Evolutionary conservation across 2,329 filamentous ascomycete genomes (phyloP).

Genomic region (Zymoseptoria tritici): DNA sequence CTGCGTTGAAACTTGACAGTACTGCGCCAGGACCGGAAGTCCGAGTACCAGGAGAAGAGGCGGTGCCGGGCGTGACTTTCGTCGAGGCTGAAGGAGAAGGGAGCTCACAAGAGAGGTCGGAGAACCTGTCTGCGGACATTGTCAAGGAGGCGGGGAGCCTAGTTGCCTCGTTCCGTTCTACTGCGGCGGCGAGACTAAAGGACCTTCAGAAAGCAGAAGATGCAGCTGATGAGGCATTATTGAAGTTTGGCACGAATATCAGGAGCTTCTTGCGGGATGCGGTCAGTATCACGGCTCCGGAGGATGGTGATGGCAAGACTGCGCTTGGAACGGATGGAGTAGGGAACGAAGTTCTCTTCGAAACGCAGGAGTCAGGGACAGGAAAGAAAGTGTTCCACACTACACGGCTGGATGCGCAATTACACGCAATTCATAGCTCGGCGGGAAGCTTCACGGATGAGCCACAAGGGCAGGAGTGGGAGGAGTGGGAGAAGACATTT

Average conservation of each 20-base stretch:
- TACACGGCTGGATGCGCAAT: slow-evolving; percentile 86
- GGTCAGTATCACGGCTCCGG: slow-evolving; percentile 74
- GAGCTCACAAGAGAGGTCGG: slow-evolving; percentile 29
- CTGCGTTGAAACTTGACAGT: slow-evolving; percentile 21
- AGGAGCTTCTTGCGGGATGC: slow-evolving; percentile 85
- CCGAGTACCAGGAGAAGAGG: slow-evolving; percentile 24
- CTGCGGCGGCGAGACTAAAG: slow-evolving; percentile 53
- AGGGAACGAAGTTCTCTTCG: slow-evolving; percentile 62
- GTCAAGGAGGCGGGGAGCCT: slow-evolving; percentile 55
- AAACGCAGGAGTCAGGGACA: slow-evolving; percentile 77
- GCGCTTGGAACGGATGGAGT: slow-evolving; percentile 20
- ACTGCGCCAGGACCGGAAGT: slow-evolving; percentile 9
- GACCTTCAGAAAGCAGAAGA: slow-evolving; percentile 90
- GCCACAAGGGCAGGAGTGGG: slow-evolving; percentile 62
- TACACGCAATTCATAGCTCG: slow-evolving; percentile 89
- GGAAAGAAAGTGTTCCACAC: slow-evolving; percentile 93
- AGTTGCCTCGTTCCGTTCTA: slow-evolving; percentile 57
- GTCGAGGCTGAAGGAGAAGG: slow-evolving; percentile 3
- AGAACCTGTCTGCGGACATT: slow-evolving; percentile 43
- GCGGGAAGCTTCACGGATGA: slow-evolving; percentile 76
- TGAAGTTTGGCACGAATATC: slow-evolving; percentile 85
- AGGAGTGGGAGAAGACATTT: slow-evolving; percentile 65
- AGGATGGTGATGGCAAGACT: slow-evolving; percentile 39
- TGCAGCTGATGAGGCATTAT: slow-evolving; percentile 86
- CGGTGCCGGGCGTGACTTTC: slow-evolving; percentile 11